A percentile compares a stretch with the other conserved stretches of the same genome.
phyloP scores from a whole-genome alignment of 2,329 filamentous ascomycete genomes.

The Exophiala spinifera region DNA sequence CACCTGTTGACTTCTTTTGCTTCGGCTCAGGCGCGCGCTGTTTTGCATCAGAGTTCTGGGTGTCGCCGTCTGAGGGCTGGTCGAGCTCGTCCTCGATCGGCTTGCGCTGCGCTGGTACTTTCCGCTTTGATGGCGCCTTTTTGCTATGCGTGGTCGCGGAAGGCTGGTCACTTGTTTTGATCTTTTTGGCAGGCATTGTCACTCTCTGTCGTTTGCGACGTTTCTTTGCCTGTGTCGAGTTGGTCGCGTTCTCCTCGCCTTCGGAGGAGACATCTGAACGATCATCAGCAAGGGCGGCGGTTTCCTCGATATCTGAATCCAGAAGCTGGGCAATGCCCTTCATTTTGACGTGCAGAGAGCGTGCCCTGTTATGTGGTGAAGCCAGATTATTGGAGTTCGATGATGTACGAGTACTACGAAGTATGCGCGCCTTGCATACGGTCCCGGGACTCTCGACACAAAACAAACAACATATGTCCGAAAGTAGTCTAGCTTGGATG shows the following conservation, averaged over 20 bases:
- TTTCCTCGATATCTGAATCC: slow-evolving; percentile 47
- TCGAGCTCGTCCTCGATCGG: slow-evolving; percentile 40
- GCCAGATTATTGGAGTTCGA: too few relatives aligned
- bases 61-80: slow-evolving; percentile 31
- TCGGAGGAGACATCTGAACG: slow-evolving; percentile 30
- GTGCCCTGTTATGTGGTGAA: neutral
- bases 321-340: slow-evolving; percentile 45
- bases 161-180: slow-evolving; percentile 23
- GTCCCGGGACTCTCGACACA: slow-evolving; percentile 1
- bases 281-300: slow-evolving; percentile 35
- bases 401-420: too few relatives aligned
- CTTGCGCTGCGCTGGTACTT: slow-evolving; percentile 32
- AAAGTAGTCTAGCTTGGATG: neutral
- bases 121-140: slow-evolving; percentile 43
- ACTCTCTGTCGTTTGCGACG: slow-evolving; percentile 26
- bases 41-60: slow-evolving; percentile 37
- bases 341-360: slow-evolving; percentile 17
- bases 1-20: slow-evolving; percentile 1
- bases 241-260: slow-evolving; percentile 17
- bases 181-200: slow-evolving; percentile 32
- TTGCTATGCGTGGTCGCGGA: slow-evolving; percentile 36
- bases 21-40: slow-evolving; percentile 27
- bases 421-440: too few relatives aligned
- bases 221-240: slow-evolving; percentile 23
- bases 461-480: slow-evolving; percentile 1